Conservation (phyloP, 495 filamentous ascomycete species). For the Daldinia decipiens region DNA sequence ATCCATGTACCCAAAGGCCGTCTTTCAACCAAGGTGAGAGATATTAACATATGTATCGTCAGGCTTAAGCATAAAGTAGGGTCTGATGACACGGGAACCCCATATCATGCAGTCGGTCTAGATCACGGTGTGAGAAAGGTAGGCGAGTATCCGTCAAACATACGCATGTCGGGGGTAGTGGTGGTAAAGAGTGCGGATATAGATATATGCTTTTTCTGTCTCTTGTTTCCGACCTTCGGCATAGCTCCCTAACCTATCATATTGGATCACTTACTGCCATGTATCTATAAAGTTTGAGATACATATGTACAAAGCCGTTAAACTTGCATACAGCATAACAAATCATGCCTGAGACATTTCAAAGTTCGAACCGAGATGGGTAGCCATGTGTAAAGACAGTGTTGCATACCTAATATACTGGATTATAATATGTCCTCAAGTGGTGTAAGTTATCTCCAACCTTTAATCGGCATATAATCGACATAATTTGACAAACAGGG, state of each 20-base stretch:
- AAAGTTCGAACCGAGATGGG: background rate
- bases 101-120: background rate
- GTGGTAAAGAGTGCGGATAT: background rate
- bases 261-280: background rate
- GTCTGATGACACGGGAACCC: background rate
- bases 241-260: no score
- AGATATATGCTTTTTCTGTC: no score
- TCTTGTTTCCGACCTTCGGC: no score
- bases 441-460: constrained; percentile 16
- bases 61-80: background rate
- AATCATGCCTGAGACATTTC: constrained; percentile 24
- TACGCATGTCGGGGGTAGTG: background rate
- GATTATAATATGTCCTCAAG: constrained; percentile 1
- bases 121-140: background rate
- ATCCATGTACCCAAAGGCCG: no score
- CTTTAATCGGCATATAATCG: constrained; percentile 12
- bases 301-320: background rate
- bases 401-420: no score
- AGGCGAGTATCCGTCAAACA: background rate
- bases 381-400: no score
- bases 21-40: no score
- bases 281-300: background rate
- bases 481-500: constrained; percentile 3
- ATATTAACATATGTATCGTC: no score
- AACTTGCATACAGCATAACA: constrained; percentile 14